phyloP scores from a whole-genome alignment of 2,329 filamentous ascomycete genomes.

The Leptographium galeiforme region DNA sequence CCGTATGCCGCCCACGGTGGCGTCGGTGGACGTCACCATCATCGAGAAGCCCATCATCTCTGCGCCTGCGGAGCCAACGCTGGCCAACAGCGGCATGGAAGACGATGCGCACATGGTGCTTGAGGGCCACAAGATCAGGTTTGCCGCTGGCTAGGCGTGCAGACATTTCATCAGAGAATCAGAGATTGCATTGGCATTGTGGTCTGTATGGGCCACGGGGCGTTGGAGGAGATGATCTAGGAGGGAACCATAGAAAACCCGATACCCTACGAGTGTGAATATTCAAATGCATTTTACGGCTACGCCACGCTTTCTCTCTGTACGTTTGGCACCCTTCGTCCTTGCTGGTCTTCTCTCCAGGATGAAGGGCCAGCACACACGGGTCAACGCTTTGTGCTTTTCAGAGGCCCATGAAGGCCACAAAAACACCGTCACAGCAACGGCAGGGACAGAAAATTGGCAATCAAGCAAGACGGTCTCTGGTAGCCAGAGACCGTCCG shows the following conservation, averaged over 20 bases:
- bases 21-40: constrained; percentile 33
- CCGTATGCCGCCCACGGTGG: constrained; percentile 18
- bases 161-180: neutral
- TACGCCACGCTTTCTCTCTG: no score
- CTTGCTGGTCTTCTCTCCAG: no score
- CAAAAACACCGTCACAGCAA: constrained; percentile 17
- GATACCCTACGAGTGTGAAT: constrained; percentile 10
- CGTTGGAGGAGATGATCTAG: neutral
- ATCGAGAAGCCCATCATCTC: constrained; percentile 35
- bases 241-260: neutral
- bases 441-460: constrained; percentile 37
- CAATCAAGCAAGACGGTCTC: constrained; percentile 70
- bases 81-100: constrained; percentile 16
- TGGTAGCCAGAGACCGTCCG: constrained; percentile 50
- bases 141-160: neutral
- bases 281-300: no score
- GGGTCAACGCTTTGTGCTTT: no score
- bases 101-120: constrained; percentile 30
- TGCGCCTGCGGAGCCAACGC: constrained; percentile 24
- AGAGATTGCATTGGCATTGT: neutral
- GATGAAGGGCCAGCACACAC: neutral
- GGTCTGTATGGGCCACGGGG: neutral
- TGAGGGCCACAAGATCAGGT: constrained; percentile 32
- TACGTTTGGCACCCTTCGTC: no score
- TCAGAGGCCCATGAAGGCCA: neutral